These are phyloP conservation scores for Exobasidium rhododendri DNA, from an alignment of 1,284 basidiomycete genomes.

Conservation along the genomic window DNA sequence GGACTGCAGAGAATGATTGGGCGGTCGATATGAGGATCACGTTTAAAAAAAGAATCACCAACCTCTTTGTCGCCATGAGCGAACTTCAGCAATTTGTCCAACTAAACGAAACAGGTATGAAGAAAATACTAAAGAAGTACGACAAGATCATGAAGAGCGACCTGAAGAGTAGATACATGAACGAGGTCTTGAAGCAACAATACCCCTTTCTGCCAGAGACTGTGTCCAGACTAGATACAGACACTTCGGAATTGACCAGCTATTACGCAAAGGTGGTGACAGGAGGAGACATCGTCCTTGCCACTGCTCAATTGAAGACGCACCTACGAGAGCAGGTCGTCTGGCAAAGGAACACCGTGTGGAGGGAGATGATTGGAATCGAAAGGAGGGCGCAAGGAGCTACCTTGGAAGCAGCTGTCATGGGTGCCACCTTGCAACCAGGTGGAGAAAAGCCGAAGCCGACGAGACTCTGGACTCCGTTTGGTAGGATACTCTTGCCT, in stretches of 20 bases:
- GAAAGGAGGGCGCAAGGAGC: constrained; percentile 62
- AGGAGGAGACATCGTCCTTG: constrained; percentile 68
- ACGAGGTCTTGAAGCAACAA: constrained; percentile 66
- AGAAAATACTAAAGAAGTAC: constrained; percentile 98
- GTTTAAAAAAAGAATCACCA: constrained; percentile 86
- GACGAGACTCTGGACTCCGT: constrained; percentile 34
- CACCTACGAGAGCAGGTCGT: constrained; percentile 85
- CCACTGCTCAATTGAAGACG: constrained; percentile 76
- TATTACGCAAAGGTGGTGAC: constrained; percentile 86
- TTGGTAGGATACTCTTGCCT: constrained; percentile 33
- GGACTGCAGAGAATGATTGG: constrained; percentile 78
- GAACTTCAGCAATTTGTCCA: constrained; percentile 88
- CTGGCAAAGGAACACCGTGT: constrained; percentile 91
- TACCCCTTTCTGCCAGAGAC: constrained; percentile 61
- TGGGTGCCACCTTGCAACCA: constrained; percentile 24
- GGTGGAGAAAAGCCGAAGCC: constrained; percentile 35
- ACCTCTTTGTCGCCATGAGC: constrained; percentile 72
- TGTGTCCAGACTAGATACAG: constrained; percentile 61
- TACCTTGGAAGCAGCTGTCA: constrained; percentile 45
- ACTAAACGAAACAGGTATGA: constrained; percentile 87
- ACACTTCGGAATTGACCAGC: constrained; percentile 66
- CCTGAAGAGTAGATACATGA: constrained; percentile 80
- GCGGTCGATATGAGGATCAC: constrained; percentile 83
- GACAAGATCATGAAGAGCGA: constrained; percentile 88
- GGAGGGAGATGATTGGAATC: constrained; percentile 93